phyloP scores from a whole-genome alignment of 2,329 filamentous ascomycete species.

The Colletotrichum endophyticum region DNA sequence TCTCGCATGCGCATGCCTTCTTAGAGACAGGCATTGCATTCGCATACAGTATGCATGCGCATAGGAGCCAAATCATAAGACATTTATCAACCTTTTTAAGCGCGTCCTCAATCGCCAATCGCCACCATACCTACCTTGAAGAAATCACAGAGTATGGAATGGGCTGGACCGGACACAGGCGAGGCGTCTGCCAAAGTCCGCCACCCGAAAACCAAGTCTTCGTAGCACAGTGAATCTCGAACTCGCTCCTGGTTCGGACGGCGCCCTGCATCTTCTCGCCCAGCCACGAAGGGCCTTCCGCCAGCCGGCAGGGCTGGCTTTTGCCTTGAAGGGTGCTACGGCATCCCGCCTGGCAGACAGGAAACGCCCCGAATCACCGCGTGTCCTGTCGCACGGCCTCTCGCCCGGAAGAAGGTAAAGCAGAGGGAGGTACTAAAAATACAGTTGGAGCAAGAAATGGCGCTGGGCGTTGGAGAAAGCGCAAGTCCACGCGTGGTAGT shows the following conservation, averaged over 20 bases:
- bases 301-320: neutral
- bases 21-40: slow-evolving; percentile 3
- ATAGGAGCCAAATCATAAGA: neutral
- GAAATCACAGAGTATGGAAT: neutral
- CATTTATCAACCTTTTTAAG: neutral
- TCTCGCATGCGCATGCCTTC: slow-evolving; percentile 11
- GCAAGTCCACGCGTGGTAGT: neutral
- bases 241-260: neutral
- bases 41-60: neutral
- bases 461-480: neutral
- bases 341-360: neutral
- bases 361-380: neutral
- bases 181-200: slow-evolving; percentile 2
- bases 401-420: neutral
- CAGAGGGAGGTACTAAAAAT: neutral
- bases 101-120: neutral
- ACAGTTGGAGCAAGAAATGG: neutral
- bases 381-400: slow-evolving; percentile 1
- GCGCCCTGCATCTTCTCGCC: neutral
- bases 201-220: neutral
- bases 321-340: neutral
- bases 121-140: neutral
- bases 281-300: neutral
- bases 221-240: neutral
- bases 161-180: neutral